A percentile compares a stretch with the other conserved stretches of the same genome.
These are phyloP conservation scores for Cucurbita argyrosperma DNA, from an alignment of 306 rosid genomes.

Conservation along the genomic window DNA sequence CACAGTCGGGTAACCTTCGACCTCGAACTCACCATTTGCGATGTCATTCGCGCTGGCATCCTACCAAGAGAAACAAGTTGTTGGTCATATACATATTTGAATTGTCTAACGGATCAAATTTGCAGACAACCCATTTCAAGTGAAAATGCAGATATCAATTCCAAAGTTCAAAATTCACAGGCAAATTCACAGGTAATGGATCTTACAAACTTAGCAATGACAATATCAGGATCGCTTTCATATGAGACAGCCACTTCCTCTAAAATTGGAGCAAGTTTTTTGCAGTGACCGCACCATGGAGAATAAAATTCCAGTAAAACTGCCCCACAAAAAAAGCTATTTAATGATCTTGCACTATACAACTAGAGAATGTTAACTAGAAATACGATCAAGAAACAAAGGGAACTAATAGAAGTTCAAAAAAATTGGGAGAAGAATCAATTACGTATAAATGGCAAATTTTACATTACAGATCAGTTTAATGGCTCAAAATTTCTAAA, in stretches of 20 bases:
- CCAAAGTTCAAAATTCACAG: not conserved
- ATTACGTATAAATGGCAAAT: too few relatives aligned
- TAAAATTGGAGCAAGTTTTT: conserved; percentile 71
- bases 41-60: conserved; percentile 86
- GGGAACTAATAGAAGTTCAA: too few relatives aligned
- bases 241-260: conserved; percentile 77
- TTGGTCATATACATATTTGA: not conserved
- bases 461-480: too few relatives aligned
- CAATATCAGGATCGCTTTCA: conserved; percentile 48
- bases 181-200: not conserved
- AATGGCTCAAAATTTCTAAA: not conserved
- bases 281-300: conserved; percentile 98
- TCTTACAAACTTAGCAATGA: conserved; percentile 78
- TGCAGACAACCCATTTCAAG: not conserved
- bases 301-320: conserved; percentile 86
- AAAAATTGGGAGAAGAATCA: too few relatives aligned
- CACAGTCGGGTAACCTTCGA: conserved; percentile 76
- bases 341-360: not conserved
- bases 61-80: conserved; percentile 18
- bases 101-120: not conserved
- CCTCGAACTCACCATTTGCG: conserved; percentile 40
- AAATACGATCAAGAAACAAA: too few relatives aligned
- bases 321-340: conserved; percentile 20
- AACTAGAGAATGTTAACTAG: not conserved
- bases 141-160: not conserved